Evolutionary conservation across 1,284 basidiomycete species (phyloP), one percentile per base, ranked within the genome.

Genomic region (Phellinidium pouzarii): DNA sequence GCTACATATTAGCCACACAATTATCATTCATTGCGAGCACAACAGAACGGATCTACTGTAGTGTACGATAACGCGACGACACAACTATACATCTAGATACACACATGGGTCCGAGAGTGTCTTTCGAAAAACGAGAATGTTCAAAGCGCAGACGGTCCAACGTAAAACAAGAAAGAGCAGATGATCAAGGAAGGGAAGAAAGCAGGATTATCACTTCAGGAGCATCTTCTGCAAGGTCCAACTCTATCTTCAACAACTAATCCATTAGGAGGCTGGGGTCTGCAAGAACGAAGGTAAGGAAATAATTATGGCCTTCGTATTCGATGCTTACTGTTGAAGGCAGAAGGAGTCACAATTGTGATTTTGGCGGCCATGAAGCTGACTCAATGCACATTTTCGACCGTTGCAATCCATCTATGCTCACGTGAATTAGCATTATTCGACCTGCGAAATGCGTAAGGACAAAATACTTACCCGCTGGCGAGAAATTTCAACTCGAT

Each of bases 361-460:
- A 2, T 42, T 9, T 12, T 51, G 47, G 1, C 43, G 58, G 4
- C 55, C 61, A 56, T 79, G 78, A 27, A 48, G 58, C 12, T 50
- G 20, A 52, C 77, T 78, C 50, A 69, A 56, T 12, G 59, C 62
- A 49, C 77, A 79, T 9, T 59, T 55, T 41, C 57, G 51, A 2
- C 53, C 54, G 52, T 71, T 69, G 58, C 77, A 79, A 57, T 78
- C 76, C 11, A 79, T 63, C 78, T 79, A 37, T 37, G 26, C 23
- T 20, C 23, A 44, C 40, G 47, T 31, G 20, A 19, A 22, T 17
- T 19, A 37, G 14, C 4, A 41, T 38, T 26, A 14, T 22, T 25
- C 7, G 11, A 20, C 11, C 19, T n/a, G 14, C 0, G 4, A 25
- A 34, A 25, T 25, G n/a, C 22, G 17, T 12, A 44, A 17, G 19